These are phyloP conservation scores for Aspergillus conjunctus DNA, from an alignment of 495 filamentous ascomycete genomes.

Conservation along the genomic window DNA sequence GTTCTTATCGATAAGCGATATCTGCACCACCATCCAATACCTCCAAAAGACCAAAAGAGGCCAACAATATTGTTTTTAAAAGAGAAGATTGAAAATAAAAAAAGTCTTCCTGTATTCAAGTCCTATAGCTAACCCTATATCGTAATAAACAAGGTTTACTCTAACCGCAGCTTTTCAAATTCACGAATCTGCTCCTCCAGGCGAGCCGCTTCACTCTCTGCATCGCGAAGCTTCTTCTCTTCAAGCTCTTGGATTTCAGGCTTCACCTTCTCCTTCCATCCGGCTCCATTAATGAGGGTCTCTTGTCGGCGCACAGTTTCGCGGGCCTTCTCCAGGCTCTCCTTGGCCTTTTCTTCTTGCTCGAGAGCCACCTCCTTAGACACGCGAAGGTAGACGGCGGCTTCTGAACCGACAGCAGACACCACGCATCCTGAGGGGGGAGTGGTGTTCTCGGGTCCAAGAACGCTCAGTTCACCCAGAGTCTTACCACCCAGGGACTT, in stretches of 20 bases:
- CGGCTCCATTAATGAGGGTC: conserved; percentile 37
- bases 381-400: conserved; percentile 71
- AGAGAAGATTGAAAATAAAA: conserved; percentile 9
- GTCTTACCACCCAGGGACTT: conserved; percentile 67
- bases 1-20: conserved; percentile 35
- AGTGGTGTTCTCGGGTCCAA: conserved; percentile 49
- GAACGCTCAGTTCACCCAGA: conserved; percentile 52
- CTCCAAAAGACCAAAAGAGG: not conserved
- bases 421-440: conserved; percentile 71
- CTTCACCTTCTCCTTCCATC: conserved; percentile 52
- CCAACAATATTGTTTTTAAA: not conserved
- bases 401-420: conserved; percentile 63
- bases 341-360: conserved; percentile 63
- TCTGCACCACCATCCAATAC: not conserved
- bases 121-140: not conserved
- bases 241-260: conserved; percentile 60
- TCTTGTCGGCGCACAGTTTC: conserved; percentile 40
- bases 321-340: conserved; percentile 46
- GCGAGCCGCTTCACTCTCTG: conserved; percentile 55
- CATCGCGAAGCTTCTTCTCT: conserved; percentile 59
- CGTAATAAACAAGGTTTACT: conserved; percentile 29
- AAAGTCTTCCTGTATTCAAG: conserved; percentile 13
- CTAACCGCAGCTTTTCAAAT: conserved; percentile 51
- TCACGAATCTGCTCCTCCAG: conserved; percentile 57
- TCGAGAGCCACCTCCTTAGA: conserved; percentile 68